phyloP scores from a whole-genome alignment of 306 rosid species.

The Amphicarpaea edgeworthii region DNA sequence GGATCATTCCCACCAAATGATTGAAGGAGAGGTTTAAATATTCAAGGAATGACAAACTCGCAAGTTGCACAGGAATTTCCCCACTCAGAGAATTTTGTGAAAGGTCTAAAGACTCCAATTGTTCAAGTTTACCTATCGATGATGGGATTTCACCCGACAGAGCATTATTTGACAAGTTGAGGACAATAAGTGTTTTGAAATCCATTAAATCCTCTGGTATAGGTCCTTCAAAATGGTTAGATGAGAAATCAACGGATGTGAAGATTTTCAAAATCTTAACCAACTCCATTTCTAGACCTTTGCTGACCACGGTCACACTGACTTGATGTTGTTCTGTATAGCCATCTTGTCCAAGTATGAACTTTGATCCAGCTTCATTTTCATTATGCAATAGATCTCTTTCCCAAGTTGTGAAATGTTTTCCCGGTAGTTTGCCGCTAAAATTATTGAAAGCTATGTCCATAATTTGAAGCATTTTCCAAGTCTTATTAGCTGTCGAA shows the following conservation, averaged over 20 bases:
- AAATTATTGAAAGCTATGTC: constrained; percentile 56
- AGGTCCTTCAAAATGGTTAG: too few relatives aligned
- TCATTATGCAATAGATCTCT: too few relatives aligned
- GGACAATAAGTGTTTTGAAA: neutral
- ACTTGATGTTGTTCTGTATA: too few relatives aligned
- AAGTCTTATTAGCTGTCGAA: neutral
- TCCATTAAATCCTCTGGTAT: neutral
- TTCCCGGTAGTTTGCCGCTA: constrained; percentile 32
- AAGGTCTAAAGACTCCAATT: neutral
- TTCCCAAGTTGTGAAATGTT: too few relatives aligned
- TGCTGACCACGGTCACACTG: too few relatives aligned
- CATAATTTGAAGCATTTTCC: constrained; percentile 51
- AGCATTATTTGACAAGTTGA: too few relatives aligned
- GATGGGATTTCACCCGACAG: neutral
- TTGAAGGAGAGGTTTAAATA: constrained; percentile 48
- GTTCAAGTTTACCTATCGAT: constrained; percentile 11
- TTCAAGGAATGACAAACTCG: neutral
- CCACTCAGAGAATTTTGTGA: neutral
- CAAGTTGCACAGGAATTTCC: neutral
- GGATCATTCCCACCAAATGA: constrained; percentile 43
- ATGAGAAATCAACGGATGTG: too few relatives aligned
- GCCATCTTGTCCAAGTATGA: too few relatives aligned
- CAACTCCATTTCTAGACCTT: too few relatives aligned
- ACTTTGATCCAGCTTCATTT: too few relatives aligned
- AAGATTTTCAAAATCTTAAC: too few relatives aligned